Conservation (phyloP, 2,329 filamentous ascomycete genomes). For the Xylaria polymorpha region DNA sequence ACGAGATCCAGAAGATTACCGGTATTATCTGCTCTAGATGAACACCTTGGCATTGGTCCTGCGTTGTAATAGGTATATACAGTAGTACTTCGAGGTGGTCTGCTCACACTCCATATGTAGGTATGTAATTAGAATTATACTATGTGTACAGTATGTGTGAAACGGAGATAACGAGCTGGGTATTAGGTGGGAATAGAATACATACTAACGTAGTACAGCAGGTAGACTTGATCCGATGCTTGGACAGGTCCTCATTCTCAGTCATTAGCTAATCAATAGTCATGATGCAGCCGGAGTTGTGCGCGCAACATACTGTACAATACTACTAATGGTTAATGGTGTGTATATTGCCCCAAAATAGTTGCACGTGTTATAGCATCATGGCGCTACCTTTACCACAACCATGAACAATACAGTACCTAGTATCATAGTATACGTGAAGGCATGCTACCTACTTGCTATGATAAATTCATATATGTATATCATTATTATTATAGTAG, state of each 20-base stretch:
- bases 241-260: background rate
- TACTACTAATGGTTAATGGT: background rate
- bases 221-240: background rate
- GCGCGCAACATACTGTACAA: background rate
- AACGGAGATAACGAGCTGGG: constrained; percentile 25
- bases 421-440: background rate
- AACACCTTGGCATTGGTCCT: constrained; percentile 8
- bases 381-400: background rate
- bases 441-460: constrained; percentile 4
- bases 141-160: too few species aligned
- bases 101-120: background rate
- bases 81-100: background rate
- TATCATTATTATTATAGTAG: constrained; percentile 5
- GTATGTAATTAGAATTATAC: too few species aligned
- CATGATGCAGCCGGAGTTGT: background rate
- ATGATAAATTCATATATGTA: constrained; percentile 3
- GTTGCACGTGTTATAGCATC: constrained; percentile 17
- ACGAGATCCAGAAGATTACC: constrained; percentile 2
- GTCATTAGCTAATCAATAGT: constrained; percentile 20
- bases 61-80: background rate
- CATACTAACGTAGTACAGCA: constrained; percentile 9
- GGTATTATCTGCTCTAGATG: background rate
- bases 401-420: background rate
- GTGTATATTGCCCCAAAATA: constrained; percentile 11
- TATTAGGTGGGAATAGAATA: constrained; percentile 12